Base-by-base conservation (phyloP, 345 rosid genomes). In the Ricinus communis region DNA sequence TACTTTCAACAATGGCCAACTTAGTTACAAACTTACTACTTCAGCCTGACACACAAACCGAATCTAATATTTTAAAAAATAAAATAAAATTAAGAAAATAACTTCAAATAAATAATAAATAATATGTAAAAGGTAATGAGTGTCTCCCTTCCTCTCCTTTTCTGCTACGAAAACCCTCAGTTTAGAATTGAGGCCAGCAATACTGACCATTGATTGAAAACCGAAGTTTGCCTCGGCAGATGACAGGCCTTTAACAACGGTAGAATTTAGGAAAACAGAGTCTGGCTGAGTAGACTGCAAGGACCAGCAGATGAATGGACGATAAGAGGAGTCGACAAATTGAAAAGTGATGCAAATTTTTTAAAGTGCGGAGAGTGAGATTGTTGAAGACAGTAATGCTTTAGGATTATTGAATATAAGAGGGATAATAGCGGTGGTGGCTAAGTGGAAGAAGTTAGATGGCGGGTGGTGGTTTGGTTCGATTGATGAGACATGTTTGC, bases 131-230 rank as follows among this genome's bases (percentile, higher is more conserved):
- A n/a, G n/a, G n/a, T n/a, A n/a, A n/a, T n/a, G n/a, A n/a, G n/a
- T n/a, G n/a, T n/a, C n/a, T n/a, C n/a, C n/a, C n/a, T n/a, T n/a
- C n/a, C n/a, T n/a, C n/a, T n/a, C n/a, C n/a, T n/a, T n/a, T n/a
- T n/a, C n/a, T n/a, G n/a, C n/a, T n/a, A n/a, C n/a, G n/a, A n/a
- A n/a, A n/a, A n/a, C n/a, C n/a, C n/a, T n/a, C n/a, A n/a, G n/a
- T n/a, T 81, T 78, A 53, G 95, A 88, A 62, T 76, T 83, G 45
- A 91, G 86, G 71, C 89, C 88, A 4, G 92, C 77, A 64, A 89
- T 79, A 89, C 89, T 85, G 74, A 95, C 86, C 56, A 97, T 81
- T 24, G 99, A 89, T 19, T 93, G 92, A 76, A 90, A 84, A 6
- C 88, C 85, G 8, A 93, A 68, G 65, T 71, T 79, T 8, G 90